A percentile compares a stretch with the other conserved stretches of the same genome.
Evolutionary conservation across 331 rosid species (phyloP).

Genomic region (Rhamnella rubrinervis): DNA sequence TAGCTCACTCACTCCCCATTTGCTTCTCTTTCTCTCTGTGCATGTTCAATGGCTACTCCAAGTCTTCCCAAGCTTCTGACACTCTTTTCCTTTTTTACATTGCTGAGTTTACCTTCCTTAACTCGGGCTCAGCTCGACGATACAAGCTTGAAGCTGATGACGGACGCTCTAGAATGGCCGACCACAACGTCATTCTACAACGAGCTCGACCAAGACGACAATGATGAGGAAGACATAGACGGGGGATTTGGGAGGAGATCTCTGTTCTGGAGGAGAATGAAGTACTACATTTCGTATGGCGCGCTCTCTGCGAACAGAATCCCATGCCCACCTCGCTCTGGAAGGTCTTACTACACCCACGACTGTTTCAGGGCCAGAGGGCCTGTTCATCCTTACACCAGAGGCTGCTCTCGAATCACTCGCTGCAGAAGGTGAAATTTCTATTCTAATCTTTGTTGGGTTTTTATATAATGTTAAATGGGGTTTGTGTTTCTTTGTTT

Average conservation of each 20-base stretch:
- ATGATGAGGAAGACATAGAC: constrained; percentile 22
- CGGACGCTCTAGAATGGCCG: constrained; percentile 64
- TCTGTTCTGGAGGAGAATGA: constrained; percentile 61
- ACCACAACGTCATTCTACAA: constrained; percentile 44
- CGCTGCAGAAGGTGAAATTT: constrained; percentile 64
- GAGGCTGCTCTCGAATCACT: constrained; percentile 75
- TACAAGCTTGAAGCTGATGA: constrained; percentile 49
- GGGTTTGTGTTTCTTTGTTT: neutral
- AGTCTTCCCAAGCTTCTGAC: constrained; percentile 7
- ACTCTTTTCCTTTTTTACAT: constrained; percentile 15
- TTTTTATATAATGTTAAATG: too few species aligned
- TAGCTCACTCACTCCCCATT: neutral
- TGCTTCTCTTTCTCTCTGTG: neutral
- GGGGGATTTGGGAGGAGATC: constrained; percentile 57
- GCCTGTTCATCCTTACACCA: constrained; percentile 67
- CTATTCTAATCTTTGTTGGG: neutral
- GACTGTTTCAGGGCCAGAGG: constrained; percentile 79
- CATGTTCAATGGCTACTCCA: constrained; percentile 30
- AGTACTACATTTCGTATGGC: constrained; percentile 81
- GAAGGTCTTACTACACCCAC: constrained; percentile 84
- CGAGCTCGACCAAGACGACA: constrained; percentile 27
- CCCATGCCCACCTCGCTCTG: constrained; percentile 95
- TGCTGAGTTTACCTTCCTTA: constrained; percentile 5
- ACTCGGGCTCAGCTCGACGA: constrained; percentile 48
- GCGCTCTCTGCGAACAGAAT: constrained; percentile 85